Percentiles rank a stretch among this genome's conserved stretches.
phyloP scores from a whole-genome alignment of 345 rosid genomes.

The Sonneratia caseolaris region DNA sequence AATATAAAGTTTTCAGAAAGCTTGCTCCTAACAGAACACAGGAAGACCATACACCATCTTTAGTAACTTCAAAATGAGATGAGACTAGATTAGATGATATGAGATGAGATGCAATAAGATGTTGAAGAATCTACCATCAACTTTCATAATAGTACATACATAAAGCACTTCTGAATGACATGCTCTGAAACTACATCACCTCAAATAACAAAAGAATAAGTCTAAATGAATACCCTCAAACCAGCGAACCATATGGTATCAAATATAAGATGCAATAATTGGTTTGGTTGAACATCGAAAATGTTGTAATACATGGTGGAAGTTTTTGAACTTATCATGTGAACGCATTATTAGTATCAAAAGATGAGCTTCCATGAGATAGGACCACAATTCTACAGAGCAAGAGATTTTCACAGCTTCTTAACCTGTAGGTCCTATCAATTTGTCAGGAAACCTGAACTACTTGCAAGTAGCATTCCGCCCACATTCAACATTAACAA shows the following conservation, averaged over 20 bases:
- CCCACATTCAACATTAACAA: neutral
- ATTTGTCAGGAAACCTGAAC: neutral
- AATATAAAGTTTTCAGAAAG: neutral
- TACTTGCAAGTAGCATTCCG: neutral
- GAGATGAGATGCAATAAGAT: neutral
- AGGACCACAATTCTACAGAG: neutral
- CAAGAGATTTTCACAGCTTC: neutral
- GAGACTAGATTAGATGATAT: neutral
- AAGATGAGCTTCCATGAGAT: neutral
- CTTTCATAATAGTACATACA: neutral
- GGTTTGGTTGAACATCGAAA: neutral
- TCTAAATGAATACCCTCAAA: neutral
- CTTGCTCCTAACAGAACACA: neutral
- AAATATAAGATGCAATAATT: neutral
- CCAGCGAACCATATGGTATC: neutral
- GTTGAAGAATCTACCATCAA: neutral
- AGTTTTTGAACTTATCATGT: neutral
- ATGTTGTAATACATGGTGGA: neutral
- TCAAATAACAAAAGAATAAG: neutral
- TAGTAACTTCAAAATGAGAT: neutral
- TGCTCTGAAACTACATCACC: neutral
- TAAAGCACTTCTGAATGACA: too few species aligned
- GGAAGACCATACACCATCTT: neutral
- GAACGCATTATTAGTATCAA: neutral
- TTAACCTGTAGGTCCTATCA: neutral